Evolutionary conservation across 2,329 filamentous ascomycete species (phyloP), one percentile per base, ranked within the genome.

Genomic region (Fusarium scirpi): DNA sequence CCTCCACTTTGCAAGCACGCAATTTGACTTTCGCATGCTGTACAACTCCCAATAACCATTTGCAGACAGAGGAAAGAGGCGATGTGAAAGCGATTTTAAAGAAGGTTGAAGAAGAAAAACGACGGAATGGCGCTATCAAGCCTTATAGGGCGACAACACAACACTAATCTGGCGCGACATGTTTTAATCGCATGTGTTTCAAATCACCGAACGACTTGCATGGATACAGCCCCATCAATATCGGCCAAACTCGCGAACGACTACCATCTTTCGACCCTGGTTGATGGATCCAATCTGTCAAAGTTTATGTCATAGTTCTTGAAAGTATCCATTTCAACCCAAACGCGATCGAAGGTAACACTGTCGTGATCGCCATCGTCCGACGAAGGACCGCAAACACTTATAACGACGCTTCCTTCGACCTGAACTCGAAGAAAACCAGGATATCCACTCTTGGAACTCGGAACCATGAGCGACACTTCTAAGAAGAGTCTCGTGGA

Each of bases 1-100:
- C 29, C 32, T 40, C 59, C 68, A 62, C 68, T 69, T 22, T 4
- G 5, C 2, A 46, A 70, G 67, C 68, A 70, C 68, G 68, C 59
- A 65, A 70, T 70, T 46, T 25, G 38, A 29, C 29, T 61, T 53
- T 13, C 4, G 15, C 25, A 56, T 70, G 51, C 47, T 64, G 55
- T 71, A 16, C 24, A 20, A 25, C 11, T 32, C 25, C 22, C n/a
- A 25, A 24, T 6, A 5, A 7, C 6, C 18, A 38, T 38, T 38
- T 38, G 18, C 18, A 38, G 34, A 38, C 30, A 30, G 30, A 32
- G 30, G 13, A 16, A 15, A 32, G 13, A 32, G 13, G 13, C 13
- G 7, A 32, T 7, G 6, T 3, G 13, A 7, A 32, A 32, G 13
- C 0, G 7, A 32, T 32, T 8, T 15, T 7, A 16, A 38, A n/a